Evolutionary conservation across 2,329 filamentous ascomycete species (phyloP).

Genomic region (Plectosphaerella sp.): DNA sequence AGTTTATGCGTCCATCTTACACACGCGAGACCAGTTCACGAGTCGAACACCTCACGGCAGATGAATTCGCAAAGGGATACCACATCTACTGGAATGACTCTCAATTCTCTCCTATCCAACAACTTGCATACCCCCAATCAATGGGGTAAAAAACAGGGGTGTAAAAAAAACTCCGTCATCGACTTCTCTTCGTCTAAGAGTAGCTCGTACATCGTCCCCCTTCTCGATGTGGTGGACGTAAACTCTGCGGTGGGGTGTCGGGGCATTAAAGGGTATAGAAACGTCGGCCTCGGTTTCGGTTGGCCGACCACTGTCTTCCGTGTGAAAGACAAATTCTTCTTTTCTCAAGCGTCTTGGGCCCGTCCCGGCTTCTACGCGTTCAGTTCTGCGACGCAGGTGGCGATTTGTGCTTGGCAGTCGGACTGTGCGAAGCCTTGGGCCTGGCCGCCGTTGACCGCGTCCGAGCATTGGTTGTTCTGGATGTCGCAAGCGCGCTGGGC

Average conservation of each 20-base stretch:
- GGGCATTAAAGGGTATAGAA: neutral
- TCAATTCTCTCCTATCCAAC: neutral
- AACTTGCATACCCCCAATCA: neutral
- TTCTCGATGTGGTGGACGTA: neutral
- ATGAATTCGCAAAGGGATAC: neutral
- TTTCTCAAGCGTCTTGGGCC: neutral
- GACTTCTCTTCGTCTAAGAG: neutral
- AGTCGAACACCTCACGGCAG: neutral
- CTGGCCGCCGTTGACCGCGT: constrained; percentile 49
- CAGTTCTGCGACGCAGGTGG: constrained; percentile 31
- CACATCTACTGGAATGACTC: neutral
- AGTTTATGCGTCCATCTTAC: too few species aligned
- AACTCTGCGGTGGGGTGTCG: neutral
- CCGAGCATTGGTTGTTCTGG: constrained; percentile 57
- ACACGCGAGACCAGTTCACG: too few species aligned
- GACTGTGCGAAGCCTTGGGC: constrained; percentile 31
- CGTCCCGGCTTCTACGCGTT: constrained; percentile 14
- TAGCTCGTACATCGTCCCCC: neutral
- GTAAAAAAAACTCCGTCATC: neutral
- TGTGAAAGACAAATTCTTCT: neutral
- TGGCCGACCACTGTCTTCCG: neutral
- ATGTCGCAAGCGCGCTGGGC: constrained; percentile 58
- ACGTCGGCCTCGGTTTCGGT: neutral
- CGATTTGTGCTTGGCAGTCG: constrained; percentile 54
- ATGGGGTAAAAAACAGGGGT: neutral